Evolutionary conservation across 169 alveolate species (phyloP).

Genomic region (Babesia bovis): DNA sequence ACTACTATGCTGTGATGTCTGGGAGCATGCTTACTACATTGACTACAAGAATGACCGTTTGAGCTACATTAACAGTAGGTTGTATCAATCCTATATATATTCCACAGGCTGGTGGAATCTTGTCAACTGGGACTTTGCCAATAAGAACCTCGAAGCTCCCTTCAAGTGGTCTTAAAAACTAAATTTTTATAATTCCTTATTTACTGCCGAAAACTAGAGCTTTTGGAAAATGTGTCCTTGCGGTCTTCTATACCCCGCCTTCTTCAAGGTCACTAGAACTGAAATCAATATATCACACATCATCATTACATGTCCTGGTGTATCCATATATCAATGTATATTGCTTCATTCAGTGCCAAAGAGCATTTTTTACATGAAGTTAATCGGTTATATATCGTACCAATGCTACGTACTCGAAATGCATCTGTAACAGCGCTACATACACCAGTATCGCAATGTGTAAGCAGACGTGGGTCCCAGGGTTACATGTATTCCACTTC

Average conservation of each 20-base stretch:
- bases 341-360: too few relatives aligned
- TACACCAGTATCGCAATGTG: too few relatives aligned
- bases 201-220: not conserved
- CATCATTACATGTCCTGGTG: too few relatives aligned
- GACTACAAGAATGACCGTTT: constrained; percentile 90
- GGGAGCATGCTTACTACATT: constrained; percentile 97
- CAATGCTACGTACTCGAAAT: too few relatives aligned
- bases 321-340: too few relatives aligned
- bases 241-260: not conserved
- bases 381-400: too few relatives aligned
- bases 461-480: too few relatives aligned
- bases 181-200: not conserved
- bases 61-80: constrained; percentile 81
- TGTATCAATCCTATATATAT: not conserved
- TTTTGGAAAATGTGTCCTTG: not conserved
- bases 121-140: constrained; percentile 92
- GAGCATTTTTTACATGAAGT: too few relatives aligned
- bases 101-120: constrained; percentile 86
- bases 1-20: constrained; percentile 90
- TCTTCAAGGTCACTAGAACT: too few relatives aligned
- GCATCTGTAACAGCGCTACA: too few relatives aligned
- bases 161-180: constrained; percentile 34
- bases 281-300: too few relatives aligned
- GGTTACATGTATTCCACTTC: too few relatives aligned
- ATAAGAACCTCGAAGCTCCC: constrained; percentile 69